These are phyloP conservation scores for Emmonsiellopsis sp. DNA, from an alignment of 2,329 filamentous ascomycete genomes.

Conservation along the genomic window DNA sequence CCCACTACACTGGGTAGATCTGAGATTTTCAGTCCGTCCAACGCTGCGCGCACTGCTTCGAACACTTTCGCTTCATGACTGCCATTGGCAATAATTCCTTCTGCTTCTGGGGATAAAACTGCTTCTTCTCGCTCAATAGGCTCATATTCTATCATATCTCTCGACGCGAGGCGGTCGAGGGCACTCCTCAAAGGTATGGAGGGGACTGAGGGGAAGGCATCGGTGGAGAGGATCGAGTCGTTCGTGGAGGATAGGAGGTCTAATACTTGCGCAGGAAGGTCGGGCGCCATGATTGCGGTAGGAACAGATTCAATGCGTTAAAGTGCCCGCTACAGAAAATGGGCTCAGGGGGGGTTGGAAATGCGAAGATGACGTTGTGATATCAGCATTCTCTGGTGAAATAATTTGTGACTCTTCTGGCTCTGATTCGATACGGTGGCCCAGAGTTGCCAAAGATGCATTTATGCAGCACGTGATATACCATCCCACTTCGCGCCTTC, in stretches of 20 bases:
- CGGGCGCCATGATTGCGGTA: conserved; percentile 34
- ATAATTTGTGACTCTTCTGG: no score
- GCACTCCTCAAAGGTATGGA: conserved; percentile 72
- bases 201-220: conserved; percentile 58
- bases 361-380: background rate
- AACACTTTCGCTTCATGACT: conserved; percentile 79
- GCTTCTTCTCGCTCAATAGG: conserved; percentile 72
- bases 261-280: conserved; percentile 58
- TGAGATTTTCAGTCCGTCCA: conserved; percentile 73
- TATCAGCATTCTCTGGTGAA: no score
- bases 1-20: conserved; percentile 50
- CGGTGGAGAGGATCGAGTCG: conserved; percentile 54
- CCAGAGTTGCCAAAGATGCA: no score
- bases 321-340: background rate
- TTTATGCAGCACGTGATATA: no score
- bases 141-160: conserved; percentile 81
- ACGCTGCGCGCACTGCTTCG: conserved; percentile 58
- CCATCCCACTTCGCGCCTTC: no score
- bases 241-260: conserved; percentile 55
- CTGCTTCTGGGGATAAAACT: conserved; percentile 63
- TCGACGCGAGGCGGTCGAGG: conserved; percentile 73
- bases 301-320: background rate
- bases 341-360: background rate
- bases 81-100: conserved; percentile 63
- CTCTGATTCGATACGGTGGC: no score